Evolutionary conservation across 2,329 filamentous ascomycete genomes (phyloP).

Genomic region (Penicillium sp.): DNA sequence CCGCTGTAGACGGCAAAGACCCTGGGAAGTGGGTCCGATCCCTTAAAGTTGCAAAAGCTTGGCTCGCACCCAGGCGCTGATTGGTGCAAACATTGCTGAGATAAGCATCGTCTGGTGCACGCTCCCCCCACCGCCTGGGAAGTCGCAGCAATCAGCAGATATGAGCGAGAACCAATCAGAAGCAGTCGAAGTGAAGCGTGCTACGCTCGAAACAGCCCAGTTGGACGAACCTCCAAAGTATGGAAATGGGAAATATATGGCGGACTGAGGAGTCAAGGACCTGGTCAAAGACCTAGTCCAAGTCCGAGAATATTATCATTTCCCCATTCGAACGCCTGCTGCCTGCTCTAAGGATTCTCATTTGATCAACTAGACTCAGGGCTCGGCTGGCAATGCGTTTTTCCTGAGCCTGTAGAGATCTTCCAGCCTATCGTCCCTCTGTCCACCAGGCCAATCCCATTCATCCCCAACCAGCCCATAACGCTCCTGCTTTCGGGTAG

Average conservation of each 20-base stretch:
- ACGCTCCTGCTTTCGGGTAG: constrained; percentile 59
- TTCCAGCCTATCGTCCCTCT: constrained; percentile 65
- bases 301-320: background rate
- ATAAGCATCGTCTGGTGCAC: background rate
- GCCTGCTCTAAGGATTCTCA: background rate
- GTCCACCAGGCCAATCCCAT: constrained; percentile 60
- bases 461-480: constrained; percentile 67
- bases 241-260: background rate
- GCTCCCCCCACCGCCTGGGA: background rate
- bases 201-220: background rate
- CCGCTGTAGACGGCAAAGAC: background rate
- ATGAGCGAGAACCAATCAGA: background rate
- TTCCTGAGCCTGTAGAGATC: constrained; percentile 50
- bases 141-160: no score
- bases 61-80: background rate
- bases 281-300: background rate
- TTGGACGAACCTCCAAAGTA: background rate
- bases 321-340: background rate
- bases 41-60: background rate
- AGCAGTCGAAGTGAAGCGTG: background rate
- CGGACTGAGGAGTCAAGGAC: background rate
- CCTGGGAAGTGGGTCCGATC: background rate
- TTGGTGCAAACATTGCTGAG: background rate
- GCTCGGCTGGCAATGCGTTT: background rate
- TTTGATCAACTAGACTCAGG: background rate